These are phyloP conservation scores for Amorphotheca resinae DNA, from an alignment of 495 filamentous ascomycete genomes.

Conservation along the genomic window DNA sequence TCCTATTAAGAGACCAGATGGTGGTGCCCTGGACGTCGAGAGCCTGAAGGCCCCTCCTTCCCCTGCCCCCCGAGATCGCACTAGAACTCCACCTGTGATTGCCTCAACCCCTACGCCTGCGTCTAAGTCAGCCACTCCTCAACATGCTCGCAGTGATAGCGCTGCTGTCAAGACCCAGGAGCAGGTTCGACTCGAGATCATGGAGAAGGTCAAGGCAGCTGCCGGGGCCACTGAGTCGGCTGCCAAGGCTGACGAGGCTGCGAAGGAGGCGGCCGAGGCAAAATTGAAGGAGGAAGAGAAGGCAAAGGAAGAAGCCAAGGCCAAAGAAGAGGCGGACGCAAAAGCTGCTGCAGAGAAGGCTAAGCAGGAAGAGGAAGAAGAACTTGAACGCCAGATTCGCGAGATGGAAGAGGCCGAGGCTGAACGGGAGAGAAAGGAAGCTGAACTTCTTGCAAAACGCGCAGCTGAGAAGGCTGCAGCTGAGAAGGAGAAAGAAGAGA, in stretches of 20 bases:
- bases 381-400: conserved; percentile 33
- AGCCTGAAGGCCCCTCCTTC: conserved; percentile 32
- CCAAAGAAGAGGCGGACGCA: conserved; percentile 36
- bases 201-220: conserved; percentile 34
- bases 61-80: conserved; percentile 31
- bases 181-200: conserved; percentile 38
- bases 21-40: conserved; percentile 40
- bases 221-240: conserved; percentile 22
- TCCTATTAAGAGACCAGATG: conserved; percentile 66
- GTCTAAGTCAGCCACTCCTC: conserved; percentile 30
- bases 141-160: conserved; percentile 37
- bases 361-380: conserved; percentile 28
- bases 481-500: conserved; percentile 46
- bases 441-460: conserved; percentile 35
- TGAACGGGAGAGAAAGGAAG: conserved; percentile 34
- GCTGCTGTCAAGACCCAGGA: conserved; percentile 33
- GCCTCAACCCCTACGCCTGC: conserved; percentile 40
- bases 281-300: conserved; percentile 23
- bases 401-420: conserved; percentile 43
- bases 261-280: conserved; percentile 11
- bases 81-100: conserved; percentile 37
- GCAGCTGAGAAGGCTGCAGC: conserved; percentile 48
- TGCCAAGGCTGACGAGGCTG: conserved; percentile 21
- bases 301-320: conserved; percentile 22
- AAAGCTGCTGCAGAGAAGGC: conserved; percentile 24